A percentile compares a stretch with the other conserved stretches of the same genome.
Conservation (phyloP, 1,284 basidiomycete genomes). For the Cystobasidium sp. region DNA sequence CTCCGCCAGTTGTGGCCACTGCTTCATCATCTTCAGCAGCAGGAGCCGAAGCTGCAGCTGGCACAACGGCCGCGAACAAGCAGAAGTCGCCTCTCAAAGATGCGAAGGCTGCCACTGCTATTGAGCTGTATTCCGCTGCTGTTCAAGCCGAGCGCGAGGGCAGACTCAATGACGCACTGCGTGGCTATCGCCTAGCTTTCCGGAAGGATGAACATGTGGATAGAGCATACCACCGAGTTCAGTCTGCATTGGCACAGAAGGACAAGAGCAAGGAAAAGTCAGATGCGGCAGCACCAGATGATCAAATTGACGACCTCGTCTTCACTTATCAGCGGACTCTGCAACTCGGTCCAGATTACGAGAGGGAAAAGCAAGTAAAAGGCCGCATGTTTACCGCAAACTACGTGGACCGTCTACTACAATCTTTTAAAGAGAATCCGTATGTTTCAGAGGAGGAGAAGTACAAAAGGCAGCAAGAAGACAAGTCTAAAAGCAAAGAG, state of each 20-base stretch:
- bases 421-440: constrained; percentile 46
- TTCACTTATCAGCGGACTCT: constrained; percentile 51
- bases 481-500: background rate
- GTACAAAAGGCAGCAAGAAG: background rate
- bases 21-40: background rate
- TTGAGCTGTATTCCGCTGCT: constrained; percentile 50
- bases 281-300: constrained; percentile 25
- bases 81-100: background rate
- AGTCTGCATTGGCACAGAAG: constrained; percentile 11
- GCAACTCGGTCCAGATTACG: constrained; percentile 51
- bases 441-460: constrained; percentile 36
- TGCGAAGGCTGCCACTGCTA: constrained; percentile 36
- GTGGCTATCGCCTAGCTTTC: constrained; percentile 49
- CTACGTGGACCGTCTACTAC: constrained; percentile 31
- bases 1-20: constrained; percentile 1
- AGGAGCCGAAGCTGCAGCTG: background rate
- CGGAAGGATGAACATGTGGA: constrained; percentile 51
- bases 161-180: constrained; percentile 49
- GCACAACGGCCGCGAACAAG: background rate
- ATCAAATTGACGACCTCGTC: constrained; percentile 33
- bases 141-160: constrained; percentile 51
- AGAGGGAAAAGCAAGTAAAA: constrained; percentile 41
- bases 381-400: constrained; percentile 37
- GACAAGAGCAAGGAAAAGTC: background rate
- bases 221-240: constrained; percentile 47